phyloP scores from a whole-genome alignment of 208 protist genomes.

The Histomonas meleagridis region DNA sequence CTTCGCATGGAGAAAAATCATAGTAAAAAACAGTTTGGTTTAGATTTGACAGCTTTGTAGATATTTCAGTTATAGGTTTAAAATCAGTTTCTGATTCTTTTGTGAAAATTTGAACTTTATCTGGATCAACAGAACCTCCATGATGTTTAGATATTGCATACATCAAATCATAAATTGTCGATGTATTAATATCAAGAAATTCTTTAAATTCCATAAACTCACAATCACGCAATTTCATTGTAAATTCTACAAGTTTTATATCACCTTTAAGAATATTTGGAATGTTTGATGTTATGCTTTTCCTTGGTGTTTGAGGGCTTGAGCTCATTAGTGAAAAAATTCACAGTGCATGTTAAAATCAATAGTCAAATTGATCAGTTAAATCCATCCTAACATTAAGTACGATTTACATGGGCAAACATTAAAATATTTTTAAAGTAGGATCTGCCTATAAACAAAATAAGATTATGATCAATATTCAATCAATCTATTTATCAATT shows the following conservation, averaged over 20 bases:
- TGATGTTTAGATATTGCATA: conserved; percentile 5
- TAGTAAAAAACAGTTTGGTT: background rate
- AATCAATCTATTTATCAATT: too few relatives aligned
- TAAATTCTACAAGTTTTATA: background rate
- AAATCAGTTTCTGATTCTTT: background rate
- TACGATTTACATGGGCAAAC: too few relatives aligned
- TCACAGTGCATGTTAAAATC: too few relatives aligned
- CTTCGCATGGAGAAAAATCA: background rate
- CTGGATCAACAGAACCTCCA: background rate
- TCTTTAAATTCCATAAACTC: background rate
- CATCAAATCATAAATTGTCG: conserved; percentile 25
- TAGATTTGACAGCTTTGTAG: background rate
- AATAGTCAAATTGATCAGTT: too few relatives aligned
- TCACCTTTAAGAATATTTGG: background rate
- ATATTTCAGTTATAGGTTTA: background rate
- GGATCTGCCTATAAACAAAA: too few relatives aligned
- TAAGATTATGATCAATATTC: too few relatives aligned
- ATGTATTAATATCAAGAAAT: background rate
- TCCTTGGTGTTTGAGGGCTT: too few relatives aligned
- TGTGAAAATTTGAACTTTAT: background rate
- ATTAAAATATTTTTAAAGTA: too few relatives aligned
- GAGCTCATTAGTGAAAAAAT: too few relatives aligned
- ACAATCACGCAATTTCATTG: conserved; percentile 14
- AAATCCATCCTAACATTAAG: too few relatives aligned
- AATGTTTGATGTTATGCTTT: too few relatives aligned